Conservation (phyloP, 371 early-diverging fungal genomes). For the Nosema granulosis region DNA sequence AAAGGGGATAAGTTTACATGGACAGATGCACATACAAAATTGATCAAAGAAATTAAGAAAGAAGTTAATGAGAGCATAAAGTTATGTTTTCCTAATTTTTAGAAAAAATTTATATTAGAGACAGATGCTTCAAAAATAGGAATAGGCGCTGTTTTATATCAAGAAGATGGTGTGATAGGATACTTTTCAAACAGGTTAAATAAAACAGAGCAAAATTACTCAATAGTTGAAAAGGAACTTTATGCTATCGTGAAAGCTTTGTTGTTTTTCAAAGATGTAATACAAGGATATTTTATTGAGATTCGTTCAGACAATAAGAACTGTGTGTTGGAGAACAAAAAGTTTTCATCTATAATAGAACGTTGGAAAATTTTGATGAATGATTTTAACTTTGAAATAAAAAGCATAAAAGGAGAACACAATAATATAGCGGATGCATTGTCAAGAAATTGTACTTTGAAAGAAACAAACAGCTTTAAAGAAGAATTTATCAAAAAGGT, state of each 20-base stretch:
- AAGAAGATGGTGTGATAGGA: not conserved
- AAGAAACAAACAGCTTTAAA: not conserved
- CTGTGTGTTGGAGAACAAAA: not conserved
- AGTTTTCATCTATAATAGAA: not conserved
- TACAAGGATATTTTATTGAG: not conserved
- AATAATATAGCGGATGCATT: not conserved
- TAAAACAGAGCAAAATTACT: not conserved
- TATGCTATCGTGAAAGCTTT: not conserved
- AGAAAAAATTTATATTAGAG: not conserved
- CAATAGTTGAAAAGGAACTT: constrained; percentile 39
- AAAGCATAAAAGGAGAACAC: not conserved
- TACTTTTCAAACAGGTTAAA: not conserved
- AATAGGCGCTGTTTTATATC: constrained; percentile 1
- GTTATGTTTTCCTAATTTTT: not conserved
- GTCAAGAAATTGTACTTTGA: not conserved
- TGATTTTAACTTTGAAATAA: constrained; percentile 2
- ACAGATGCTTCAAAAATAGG: constrained; percentile 6
- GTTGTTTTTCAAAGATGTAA: not conserved
- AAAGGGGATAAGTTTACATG: not conserved
- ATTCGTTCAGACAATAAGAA: not conserved
- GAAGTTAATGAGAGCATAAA: not conserved
- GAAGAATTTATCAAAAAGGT: not conserved
- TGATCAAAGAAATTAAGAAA: not conserved
- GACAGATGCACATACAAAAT: not conserved
- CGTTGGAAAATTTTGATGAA: not conserved